Percentiles rank a stretch among this genome's conserved stretches.
These are phyloP conservation scores for Lasiodiplodia gonubiensis DNA, from an alignment of 2,329 filamentous ascomycete genomes.

Conservation along the genomic window DNA sequence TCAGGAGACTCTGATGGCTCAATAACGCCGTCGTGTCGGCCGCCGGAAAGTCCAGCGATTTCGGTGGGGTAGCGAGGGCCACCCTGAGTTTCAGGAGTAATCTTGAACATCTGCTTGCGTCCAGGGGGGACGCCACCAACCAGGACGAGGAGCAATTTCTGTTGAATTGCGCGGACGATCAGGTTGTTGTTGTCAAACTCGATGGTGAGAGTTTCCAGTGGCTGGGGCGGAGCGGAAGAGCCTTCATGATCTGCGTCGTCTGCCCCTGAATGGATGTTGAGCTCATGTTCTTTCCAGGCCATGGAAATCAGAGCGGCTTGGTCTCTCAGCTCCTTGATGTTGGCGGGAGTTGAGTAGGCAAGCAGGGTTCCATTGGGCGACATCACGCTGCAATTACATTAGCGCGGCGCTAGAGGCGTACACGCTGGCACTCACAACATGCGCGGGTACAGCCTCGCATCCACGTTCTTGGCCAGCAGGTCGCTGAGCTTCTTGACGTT, in stretches of 20 bases:
- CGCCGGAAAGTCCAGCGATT: constrained; percentile 26
- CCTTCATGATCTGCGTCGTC: constrained; percentile 19
- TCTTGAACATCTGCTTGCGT: constrained; percentile 46
- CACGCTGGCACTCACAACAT: constrained; percentile 45
- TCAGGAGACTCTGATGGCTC: constrained; percentile 32
- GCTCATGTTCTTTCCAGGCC: constrained; percentile 55
- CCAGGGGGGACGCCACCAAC: constrained; percentile 55
- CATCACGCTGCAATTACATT: constrained; percentile 48
- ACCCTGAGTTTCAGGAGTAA: constrained; percentile 51
- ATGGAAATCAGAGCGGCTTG: constrained; percentile 57
- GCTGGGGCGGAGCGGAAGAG: constrained; percentile 27
- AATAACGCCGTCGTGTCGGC: constrained; percentile 13
- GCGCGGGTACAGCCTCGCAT: constrained; percentile 49
- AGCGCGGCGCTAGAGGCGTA: constrained; percentile 4
- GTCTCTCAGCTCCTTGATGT: constrained; percentile 56
- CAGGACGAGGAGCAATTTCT: constrained; percentile 54
- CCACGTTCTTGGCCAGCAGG: constrained; percentile 51
- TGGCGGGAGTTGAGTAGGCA: constrained; percentile 55
- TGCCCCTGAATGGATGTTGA: constrained; percentile 13
- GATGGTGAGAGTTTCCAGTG: constrained; percentile 53
- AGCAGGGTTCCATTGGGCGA: constrained; percentile 58
- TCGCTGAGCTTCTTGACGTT: constrained; percentile 51
- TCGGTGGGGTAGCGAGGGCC: constrained; percentile 47
- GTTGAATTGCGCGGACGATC: constrained; percentile 54
- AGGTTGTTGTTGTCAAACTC: constrained; percentile 54